Percentiles rank a stretch among this genome's conserved stretches.
Evolutionary conservation across 345 rosid species (phyloP).

Genomic region (Odontarrhena argentea): DNA sequence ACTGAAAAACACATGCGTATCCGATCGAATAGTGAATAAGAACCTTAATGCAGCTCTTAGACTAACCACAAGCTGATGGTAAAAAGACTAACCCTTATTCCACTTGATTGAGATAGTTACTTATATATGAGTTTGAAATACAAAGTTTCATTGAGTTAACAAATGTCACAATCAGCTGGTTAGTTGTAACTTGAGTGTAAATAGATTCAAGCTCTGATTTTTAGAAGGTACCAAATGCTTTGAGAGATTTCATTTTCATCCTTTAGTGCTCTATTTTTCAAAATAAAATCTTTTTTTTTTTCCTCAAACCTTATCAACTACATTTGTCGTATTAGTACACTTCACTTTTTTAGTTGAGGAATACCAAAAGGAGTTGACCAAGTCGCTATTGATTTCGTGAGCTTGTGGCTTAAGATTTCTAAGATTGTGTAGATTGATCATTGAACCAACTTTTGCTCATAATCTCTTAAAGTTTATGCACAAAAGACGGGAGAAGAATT

Average conservation of each 20-base stretch:
- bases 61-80: too few species aligned
- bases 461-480: conserved; percentile 17
- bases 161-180: too few species aligned
- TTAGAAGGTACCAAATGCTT: neutral
- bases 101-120: too few species aligned
- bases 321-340: conserved; percentile 31
- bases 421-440: conserved; percentile 33
- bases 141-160: too few species aligned
- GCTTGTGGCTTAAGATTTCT: conserved; percentile 25
- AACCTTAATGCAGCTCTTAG: too few species aligned
- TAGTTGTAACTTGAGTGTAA: too few species aligned
- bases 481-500: neutral
- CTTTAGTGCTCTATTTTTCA: neutral
- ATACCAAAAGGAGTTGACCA: conserved; percentile 34
- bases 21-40: too few species aligned
- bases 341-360: conserved; percentile 7
- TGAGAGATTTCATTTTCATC: neutral
- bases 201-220: neutral
- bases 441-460: conserved; percentile 24
- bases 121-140: too few species aligned
- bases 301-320: conserved; percentile 12
- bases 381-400: conserved; percentile 37
- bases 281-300: neutral
- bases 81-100: too few species aligned
- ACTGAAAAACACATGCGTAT: too few species aligned